Percentiles rank a stretch among this genome's conserved stretches.
These are phyloP conservation scores for Phallus indusiatus DNA, from an alignment of 768 basidiomycete genomes.

Conservation along the genomic window DNA sequence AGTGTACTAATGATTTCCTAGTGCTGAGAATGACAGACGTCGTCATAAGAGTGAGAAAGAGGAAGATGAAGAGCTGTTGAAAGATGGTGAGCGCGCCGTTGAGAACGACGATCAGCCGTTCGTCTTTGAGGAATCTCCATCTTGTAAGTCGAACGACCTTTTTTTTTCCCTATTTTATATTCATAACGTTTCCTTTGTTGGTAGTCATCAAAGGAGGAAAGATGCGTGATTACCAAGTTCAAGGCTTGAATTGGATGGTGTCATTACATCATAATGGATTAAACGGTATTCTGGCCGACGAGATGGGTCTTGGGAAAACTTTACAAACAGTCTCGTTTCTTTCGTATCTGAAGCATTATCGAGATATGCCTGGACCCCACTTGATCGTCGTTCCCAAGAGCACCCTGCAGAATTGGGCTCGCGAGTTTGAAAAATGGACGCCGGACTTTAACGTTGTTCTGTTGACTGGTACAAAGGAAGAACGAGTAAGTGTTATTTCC, in stretches of 20 bases:
- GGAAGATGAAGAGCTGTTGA: conserved; percentile 91
- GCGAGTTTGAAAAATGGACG: conserved; percentile 89
- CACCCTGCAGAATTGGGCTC: conserved; percentile 92
- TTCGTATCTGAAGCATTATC: conserved; percentile 84
- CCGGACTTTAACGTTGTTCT: conserved; percentile 77
- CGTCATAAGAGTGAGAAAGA: conserved; percentile 97
- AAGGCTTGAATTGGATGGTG: conserved; percentile 97
- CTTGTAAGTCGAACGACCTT: conserved; percentile 47
- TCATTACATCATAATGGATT: conserved; percentile 92
- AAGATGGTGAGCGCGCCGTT: conserved; percentile 71
- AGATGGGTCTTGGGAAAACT: conserved; percentile 99
- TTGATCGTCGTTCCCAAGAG: conserved; percentile 96
- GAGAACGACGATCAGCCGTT: conserved; percentile 84
- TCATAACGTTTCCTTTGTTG: conserved; percentile 6
- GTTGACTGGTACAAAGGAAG: conserved; percentile 83
- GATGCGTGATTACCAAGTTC: conserved; percentile 92
- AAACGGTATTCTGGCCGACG: conserved; percentile 95
- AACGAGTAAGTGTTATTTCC: conserved; percentile 40
- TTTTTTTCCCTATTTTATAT: not conserved
- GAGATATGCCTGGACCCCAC: conserved; percentile 70
- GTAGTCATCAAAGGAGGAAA: conserved; percentile 73
- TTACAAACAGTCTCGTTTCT: conserved; percentile 97
- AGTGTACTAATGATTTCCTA: conserved; percentile 7
- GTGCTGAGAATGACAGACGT: conserved; percentile 65
- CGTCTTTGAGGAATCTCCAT: conserved; percentile 90